These are phyloP conservation scores for Trichoderma lentiforme DNA, from an alignment of 2,329 filamentous ascomycete species.

Conservation along the genomic window DNA sequence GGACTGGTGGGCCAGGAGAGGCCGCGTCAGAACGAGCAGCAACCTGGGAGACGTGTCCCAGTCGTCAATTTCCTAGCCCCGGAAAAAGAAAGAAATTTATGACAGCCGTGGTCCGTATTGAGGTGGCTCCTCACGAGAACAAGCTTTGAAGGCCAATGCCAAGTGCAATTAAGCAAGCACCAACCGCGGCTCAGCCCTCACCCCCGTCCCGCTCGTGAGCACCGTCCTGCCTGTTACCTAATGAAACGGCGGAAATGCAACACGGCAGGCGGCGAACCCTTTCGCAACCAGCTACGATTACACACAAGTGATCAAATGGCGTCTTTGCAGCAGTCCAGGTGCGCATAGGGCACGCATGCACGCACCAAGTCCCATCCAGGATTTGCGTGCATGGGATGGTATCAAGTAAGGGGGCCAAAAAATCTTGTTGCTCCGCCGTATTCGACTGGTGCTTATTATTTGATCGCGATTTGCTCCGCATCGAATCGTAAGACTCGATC, in stretches of 20 bases:
- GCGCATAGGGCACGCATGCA: neutral
- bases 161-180: constrained; percentile 6
- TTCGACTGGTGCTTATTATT: neutral
- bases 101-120: neutral
- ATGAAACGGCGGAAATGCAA: neutral
- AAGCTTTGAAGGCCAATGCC: neutral
- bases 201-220: neutral
- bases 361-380: neutral
- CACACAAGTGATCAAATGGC: neutral
- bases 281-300: neutral
- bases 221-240: neutral
- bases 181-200: neutral
- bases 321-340: neutral
- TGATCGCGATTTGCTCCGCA: constrained; percentile 16
- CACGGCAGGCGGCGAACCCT: neutral
- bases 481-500: constrained; percentile 14
- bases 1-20: constrained; percentile 9
- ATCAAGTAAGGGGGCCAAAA: constrained; percentile 1
- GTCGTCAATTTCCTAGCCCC: constrained; percentile 2
- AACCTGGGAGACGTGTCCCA: neutral
- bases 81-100: neutral
- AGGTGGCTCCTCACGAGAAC: neutral
- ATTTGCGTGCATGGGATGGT: neutral
- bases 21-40: neutral
- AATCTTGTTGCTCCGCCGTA: neutral